A percentile compares a stretch with the other conserved stretches of the same genome.
These are phyloP conservation scores for Cryphonectria parasitica DNA, from an alignment of 2,329 filamentous ascomycete species.

Conservation along the genomic window DNA sequence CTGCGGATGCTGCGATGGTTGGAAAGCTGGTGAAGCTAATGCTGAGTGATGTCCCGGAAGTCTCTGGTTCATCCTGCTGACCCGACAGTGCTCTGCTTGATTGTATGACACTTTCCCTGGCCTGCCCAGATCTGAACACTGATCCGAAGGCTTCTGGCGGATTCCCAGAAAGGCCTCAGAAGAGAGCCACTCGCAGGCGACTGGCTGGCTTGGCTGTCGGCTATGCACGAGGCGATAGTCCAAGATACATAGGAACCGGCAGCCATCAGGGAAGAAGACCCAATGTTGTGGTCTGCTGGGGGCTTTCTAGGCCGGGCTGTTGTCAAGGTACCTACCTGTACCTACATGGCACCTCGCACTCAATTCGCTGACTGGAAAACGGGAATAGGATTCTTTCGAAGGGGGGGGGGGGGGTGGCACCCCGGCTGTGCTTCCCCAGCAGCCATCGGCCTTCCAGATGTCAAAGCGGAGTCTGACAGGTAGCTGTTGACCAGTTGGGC, in stretches of 20 bases:
- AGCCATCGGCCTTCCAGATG: constrained; percentile 19
- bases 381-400: background rate
- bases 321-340: constrained; percentile 1
- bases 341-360: background rate
- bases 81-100: constrained; percentile 10
- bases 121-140: background rate
- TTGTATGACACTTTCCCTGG: background rate
- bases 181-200: constrained; percentile 5
- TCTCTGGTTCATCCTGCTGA: constrained; percentile 3
- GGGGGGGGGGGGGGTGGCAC: background rate
- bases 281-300: background rate
- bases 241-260: constrained; percentile 6
- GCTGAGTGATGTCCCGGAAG: constrained; percentile 18
- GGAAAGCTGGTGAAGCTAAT: constrained; percentile 23
- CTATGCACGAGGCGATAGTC: constrained; percentile 6
- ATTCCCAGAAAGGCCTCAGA: constrained; percentile 1
- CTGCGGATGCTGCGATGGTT: constrained; percentile 24
- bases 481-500: background rate
- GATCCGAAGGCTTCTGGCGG: background rate
- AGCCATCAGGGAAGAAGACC: constrained; percentile 11
- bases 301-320: background rate
- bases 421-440: background rate
- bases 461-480: constrained; percentile 7
- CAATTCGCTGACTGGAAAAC: background rate
- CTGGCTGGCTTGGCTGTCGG: constrained; percentile 9